Conservation (phyloP, 192 early-diverging fungal genomes). For the Neocallimastix lanati region DNA sequence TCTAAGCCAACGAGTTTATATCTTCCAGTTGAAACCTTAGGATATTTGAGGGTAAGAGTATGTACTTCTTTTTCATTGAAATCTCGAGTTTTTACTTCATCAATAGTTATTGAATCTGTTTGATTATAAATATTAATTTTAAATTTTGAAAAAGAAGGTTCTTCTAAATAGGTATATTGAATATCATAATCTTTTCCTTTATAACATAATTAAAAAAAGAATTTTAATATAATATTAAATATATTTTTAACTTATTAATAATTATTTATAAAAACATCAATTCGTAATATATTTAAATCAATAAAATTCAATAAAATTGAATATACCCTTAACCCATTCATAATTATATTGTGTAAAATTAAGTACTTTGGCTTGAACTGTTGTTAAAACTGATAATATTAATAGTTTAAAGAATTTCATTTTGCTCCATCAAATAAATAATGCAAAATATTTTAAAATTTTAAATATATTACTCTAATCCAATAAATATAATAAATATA, state of each 20-base stretch:
- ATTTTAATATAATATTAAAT: too few species aligned
- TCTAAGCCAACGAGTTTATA: not conserved
- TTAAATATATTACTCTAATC: too few species aligned
- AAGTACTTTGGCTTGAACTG: not conserved
- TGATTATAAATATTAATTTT: not conserved
- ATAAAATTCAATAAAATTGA: too few species aligned
- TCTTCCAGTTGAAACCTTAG: not conserved
- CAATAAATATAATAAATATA: too few species aligned
- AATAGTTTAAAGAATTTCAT: not conserved
- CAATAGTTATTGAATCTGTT: not conserved
- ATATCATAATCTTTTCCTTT: not conserved
- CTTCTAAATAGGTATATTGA: not conserved
- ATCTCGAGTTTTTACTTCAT: not conserved
- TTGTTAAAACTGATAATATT: not conserved
- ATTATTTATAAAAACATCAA: too few species aligned
- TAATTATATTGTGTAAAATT: not conserved
- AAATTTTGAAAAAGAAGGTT: not conserved
- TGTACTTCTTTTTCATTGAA: not conserved
- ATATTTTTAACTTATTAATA: too few species aligned
- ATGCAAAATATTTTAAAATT: too few species aligned
- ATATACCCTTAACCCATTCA: not conserved
- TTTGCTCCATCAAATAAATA: not conserved
- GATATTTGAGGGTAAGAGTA: not conserved
- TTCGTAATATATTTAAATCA: too few species aligned
- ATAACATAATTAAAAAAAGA: too few species aligned